These are phyloP conservation scores for Taphrina flavorubra DNA, from an alignment of 1,139 yeast species.

Conservation along the genomic window DNA sequence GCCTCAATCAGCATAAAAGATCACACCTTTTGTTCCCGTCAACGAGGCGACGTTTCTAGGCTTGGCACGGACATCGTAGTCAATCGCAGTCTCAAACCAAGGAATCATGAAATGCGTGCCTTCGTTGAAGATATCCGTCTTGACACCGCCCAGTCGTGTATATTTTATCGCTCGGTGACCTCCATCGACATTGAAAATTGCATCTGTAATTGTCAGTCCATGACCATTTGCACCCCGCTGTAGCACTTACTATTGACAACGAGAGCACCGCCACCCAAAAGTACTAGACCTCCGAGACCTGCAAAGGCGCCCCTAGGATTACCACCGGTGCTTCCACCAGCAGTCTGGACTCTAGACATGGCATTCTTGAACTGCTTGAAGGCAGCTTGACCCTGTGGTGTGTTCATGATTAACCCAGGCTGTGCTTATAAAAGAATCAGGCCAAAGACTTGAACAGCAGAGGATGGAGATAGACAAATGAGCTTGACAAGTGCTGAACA, in stretches of 20 bases:
- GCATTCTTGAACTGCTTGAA: slow-evolving; percentile 40
- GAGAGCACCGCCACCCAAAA: slow-evolving; percentile 38
- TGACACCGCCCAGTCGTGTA: slow-evolving; percentile 85
- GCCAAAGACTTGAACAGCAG: not conserved
- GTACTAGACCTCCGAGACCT: slow-evolving; percentile 34
- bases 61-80: slow-evolving; percentile 94
- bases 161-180: slow-evolving; percentile 97
- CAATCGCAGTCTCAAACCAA: slow-evolving; percentile 91
- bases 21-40: slow-evolving; percentile 84
- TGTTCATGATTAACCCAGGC: slow-evolving; percentile 4
- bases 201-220: slow-evolving; percentile 1
- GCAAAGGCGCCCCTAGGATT: slow-evolving; percentile 36
- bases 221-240: not conserved
- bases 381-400: slow-evolving; percentile 40
- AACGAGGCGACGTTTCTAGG: slow-evolving; percentile 97
- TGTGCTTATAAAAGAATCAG: no score
- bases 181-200: slow-evolving; percentile 67
- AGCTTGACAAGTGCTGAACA: not conserved
- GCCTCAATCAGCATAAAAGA: no score
- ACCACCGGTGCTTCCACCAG: slow-evolving; percentile 32
- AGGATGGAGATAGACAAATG: not conserved
- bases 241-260: slow-evolving; percentile 23
- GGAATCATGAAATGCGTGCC: slow-evolving; percentile 96
- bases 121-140: slow-evolving; percentile 82
- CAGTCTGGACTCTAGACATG: slow-evolving; percentile 37